Conservation (phyloP, 2,329 filamentous ascomycete species). For the Neocatenulostroma microsporum region DNA sequence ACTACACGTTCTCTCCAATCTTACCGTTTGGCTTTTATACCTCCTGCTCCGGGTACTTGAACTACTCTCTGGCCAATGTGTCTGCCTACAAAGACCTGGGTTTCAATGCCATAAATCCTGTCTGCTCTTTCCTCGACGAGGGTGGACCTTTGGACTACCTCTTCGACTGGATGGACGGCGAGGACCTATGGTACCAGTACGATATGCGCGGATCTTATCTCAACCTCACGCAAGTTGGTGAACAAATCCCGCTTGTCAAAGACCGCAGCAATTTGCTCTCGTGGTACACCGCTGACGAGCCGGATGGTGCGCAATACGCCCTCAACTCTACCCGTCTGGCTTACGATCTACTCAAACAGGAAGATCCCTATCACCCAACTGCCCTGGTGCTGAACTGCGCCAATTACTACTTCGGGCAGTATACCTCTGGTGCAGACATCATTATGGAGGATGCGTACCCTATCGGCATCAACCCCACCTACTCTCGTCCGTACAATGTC, state of each 20-base stretch:
- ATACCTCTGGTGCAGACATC: constrained; percentile 50
- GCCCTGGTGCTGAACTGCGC: constrained; percentile 54
- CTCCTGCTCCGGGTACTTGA: constrained; percentile 29
- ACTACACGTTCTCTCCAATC: constrained; percentile 30
- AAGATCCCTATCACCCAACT: constrained; percentile 57
- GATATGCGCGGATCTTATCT: constrained; percentile 38
- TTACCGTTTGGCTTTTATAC: constrained; percentile 44
- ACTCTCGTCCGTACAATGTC: constrained; percentile 48
- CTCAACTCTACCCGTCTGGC: constrained; percentile 41
- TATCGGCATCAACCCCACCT: constrained; percentile 49
- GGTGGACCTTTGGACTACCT: constrained; percentile 33
- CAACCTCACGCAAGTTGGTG: constrained; percentile 31
- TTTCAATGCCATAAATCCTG: constrained; percentile 43
- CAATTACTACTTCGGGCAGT: constrained; percentile 53
- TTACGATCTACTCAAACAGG: constrained; percentile 38
- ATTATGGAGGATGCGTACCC: constrained; percentile 56
- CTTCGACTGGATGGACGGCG: constrained; percentile 37
- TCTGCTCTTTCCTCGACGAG: constrained; percentile 35
- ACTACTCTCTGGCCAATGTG: constrained; percentile 31
- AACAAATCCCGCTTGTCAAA: constrained; percentile 32
- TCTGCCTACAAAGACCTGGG: constrained; percentile 35
- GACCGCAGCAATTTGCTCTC: constrained; percentile 33
- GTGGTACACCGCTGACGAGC: constrained; percentile 47
- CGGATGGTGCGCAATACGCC: constrained; percentile 51
- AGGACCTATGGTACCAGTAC: constrained; percentile 42